A percentile compares a stretch with the other conserved stretches of the same genome.
These are phyloP conservation scores for Nicotiana noctiflora DNA, from an alignment of 257 asterid genomes.

Conservation along the genomic window DNA sequence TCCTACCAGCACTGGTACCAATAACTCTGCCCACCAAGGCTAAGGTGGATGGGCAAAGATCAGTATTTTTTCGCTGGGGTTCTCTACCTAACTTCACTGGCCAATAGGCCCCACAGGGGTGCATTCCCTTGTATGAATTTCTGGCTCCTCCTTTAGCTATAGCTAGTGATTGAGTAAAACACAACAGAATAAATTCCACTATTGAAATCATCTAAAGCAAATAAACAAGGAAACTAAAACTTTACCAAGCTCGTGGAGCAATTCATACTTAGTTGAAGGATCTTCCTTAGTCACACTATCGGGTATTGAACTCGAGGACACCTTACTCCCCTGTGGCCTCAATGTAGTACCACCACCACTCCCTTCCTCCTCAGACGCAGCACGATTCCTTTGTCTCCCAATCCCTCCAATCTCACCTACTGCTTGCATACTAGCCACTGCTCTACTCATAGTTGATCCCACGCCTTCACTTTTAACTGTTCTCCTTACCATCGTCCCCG, in stretches of 20 bases:
- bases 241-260: conserved; percentile 95
- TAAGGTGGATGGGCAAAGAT: no score
- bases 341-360: conserved; percentile 14
- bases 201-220: background rate
- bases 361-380: conserved; percentile 21
- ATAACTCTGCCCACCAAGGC: no score
- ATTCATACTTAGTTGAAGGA: conserved; percentile 80
- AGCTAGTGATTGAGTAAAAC: background rate
- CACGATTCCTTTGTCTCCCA: conserved; percentile 47
- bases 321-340: conserved; percentile 57
- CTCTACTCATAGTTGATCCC: conserved; percentile 79
- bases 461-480: conserved; percentile 28
- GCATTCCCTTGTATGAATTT: no score
- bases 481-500: conserved; percentile 72
- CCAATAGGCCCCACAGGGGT: no score
- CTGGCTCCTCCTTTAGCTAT: background rate
- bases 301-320: conserved; percentile 75
- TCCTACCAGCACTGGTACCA: no score
- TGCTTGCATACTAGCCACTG: conserved; percentile 94
- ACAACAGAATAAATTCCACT: conserved; percentile 1
- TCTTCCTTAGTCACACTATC: conserved; percentile 82
- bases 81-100: no score
- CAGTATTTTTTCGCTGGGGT: no score
- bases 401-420: conserved; percentile 52
- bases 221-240: conserved; percentile 9